Percentiles rank a stretch among this genome's conserved stretches.
These are phyloP conservation scores for Fusarium cicatricum DNA, from an alignment of 2,329 filamentous ascomycete species.

Conservation along the genomic window DNA sequence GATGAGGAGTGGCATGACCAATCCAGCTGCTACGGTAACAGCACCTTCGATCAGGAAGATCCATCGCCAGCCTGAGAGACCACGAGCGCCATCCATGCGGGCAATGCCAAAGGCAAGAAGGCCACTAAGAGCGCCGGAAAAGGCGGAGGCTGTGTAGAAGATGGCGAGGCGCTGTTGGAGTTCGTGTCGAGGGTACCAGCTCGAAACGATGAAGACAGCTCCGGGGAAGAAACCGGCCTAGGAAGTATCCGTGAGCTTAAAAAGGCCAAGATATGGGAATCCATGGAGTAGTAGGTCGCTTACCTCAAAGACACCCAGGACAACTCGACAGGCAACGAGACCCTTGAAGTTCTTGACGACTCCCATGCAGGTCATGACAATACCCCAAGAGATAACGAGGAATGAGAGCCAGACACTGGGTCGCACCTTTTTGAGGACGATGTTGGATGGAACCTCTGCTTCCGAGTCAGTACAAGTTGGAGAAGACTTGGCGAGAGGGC, in stretches of 20 bases:
- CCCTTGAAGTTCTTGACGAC: constrained; percentile 56
- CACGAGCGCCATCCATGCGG: constrained; percentile 53
- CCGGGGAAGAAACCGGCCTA: constrained; percentile 52
- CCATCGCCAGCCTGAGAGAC: constrained; percentile 58
- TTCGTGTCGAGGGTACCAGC: constrained; percentile 45
- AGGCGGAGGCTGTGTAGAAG: constrained; percentile 48
- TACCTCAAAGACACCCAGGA: constrained; percentile 52
- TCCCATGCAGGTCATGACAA: constrained; percentile 55
- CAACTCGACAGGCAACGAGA: constrained; percentile 54
- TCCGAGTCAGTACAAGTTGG: constrained; percentile 32
- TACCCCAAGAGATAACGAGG: constrained; percentile 52
- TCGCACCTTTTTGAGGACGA: constrained; percentile 47
- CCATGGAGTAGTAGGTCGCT: neutral
- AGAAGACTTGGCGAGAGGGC: neutral
- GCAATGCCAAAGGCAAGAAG: constrained; percentile 55
- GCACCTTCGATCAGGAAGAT: constrained; percentile 63
- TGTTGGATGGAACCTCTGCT: constrained; percentile 47
- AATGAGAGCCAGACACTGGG: constrained; percentile 48
- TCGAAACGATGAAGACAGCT: constrained; percentile 41
- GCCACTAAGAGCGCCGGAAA: constrained; percentile 55
- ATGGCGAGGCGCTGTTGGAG: constrained; percentile 43
- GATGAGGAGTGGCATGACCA: constrained; percentile 49
- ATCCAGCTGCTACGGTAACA: constrained; percentile 48
- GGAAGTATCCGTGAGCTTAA: too few species aligned
- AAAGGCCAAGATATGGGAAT: too few species aligned